These are phyloP conservation scores for Zymoseptoria tritici DNA, from an alignment of 2,329 filamentous ascomycete species.

Conservation along the genomic window DNA sequence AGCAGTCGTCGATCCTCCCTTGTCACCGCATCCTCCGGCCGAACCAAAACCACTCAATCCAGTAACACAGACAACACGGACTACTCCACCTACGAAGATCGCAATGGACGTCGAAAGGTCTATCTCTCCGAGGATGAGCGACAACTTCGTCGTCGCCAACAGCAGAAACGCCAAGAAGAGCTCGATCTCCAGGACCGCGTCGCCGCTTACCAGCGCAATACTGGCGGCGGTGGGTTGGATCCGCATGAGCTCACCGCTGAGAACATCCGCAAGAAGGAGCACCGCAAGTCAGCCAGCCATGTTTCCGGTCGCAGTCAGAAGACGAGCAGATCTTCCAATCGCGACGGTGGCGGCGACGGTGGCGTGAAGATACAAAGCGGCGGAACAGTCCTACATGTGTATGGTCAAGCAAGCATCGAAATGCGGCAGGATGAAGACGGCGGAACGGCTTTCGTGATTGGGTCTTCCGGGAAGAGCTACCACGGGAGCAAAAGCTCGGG, in stretches of 20 bases:
- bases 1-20: constrained; percentile 30
- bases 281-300: constrained; percentile 13
- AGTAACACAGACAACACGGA: constrained; percentile 16
- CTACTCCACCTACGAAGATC: constrained; percentile 18
- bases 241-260: constrained; percentile 22
- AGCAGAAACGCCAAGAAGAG: constrained; percentile 11
- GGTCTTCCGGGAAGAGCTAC: constrained; percentile 18
- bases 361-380: constrained; percentile 22
- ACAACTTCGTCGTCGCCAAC: constrained; percentile 12
- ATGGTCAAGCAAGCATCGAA: constrained; percentile 21
- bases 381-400: constrained; percentile 23
- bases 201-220: constrained; percentile 22
- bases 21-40: constrained; percentile 21
- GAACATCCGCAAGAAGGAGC: constrained; percentile 19
- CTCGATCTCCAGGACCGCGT: constrained; percentile 7
- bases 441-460: constrained; percentile 14
- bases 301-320: constrained; percentile 24
- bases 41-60: constrained; percentile 26
- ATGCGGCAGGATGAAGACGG: constrained; percentile 22
- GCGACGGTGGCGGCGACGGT: constrained; percentile 5
- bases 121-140: constrained; percentile 22
- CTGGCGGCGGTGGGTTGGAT: constrained; percentile 13
- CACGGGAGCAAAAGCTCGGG: constrained; percentile 18
- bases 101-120: constrained; percentile 15
- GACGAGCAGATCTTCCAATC: constrained; percentile 13